phyloP scores from a whole-genome alignment of 2,329 filamentous ascomycete species.

The Tolypocladium paradoxum region DNA sequence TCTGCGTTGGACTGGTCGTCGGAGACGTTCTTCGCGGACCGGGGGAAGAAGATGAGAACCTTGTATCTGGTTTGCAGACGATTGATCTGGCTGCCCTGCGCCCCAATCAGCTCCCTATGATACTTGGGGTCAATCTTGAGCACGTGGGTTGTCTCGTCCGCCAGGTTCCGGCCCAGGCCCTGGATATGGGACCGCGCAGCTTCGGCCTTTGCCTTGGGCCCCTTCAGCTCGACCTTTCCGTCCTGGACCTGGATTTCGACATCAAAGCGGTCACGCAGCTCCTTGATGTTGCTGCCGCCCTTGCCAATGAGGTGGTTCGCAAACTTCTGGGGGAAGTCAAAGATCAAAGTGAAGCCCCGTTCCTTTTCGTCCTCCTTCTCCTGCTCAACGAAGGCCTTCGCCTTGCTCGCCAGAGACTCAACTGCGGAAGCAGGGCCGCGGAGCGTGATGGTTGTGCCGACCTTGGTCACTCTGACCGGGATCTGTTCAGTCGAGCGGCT shows the following conservation, averaged over 20 bases:
- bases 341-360: conserved; percentile 73
- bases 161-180: conserved; percentile 67
- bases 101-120: conserved; percentile 87
- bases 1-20: conserved; percentile 66
- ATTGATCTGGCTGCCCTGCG: conserved; percentile 79
- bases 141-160: conserved; percentile 79
- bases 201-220: conserved; percentile 89
- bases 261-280: conserved; percentile 55
- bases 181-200: conserved; percentile 74
- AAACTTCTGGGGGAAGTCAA: conserved; percentile 91
- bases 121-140: conserved; percentile 90
- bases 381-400: conserved; percentile 70
- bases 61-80: conserved; percentile 85
- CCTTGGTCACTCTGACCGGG: conserved; percentile 46
- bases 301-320: conserved; percentile 75
- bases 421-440: conserved; percentile 68
- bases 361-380: conserved; percentile 91
- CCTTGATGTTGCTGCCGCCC: conserved; percentile 54
- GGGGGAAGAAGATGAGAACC: conserved; percentile 91
- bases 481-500: conserved; percentile 45
- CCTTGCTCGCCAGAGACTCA: conserved; percentile 59
- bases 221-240: conserved; percentile 90
- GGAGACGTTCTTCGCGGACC: conserved; percentile 44
- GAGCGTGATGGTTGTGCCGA: conserved; percentile 55
- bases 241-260: conserved; percentile 82